Base-by-base conservation (phyloP, 768 basidiomycete species). In the Calocera cornea region DNA sequence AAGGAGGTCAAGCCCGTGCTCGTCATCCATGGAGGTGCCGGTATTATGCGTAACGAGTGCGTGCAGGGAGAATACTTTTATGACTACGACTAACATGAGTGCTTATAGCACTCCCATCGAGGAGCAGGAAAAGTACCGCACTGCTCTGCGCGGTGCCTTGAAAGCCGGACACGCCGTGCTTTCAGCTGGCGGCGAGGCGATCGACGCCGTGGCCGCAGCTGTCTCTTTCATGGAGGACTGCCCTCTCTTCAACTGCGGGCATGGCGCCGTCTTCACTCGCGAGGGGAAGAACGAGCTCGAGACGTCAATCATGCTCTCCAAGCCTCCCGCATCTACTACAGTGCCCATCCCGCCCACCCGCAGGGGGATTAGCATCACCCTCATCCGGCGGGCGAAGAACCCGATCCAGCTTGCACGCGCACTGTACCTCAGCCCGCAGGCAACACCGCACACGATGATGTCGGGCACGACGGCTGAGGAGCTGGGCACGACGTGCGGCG, bases 231-330 rank as follows among this genome's bases (percentile, higher is more conserved):
- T 93, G 82, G 90, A 92, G 82, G 90, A 92, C 72, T 84, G 82
- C 68, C 86, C 88, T 8, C 76, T 92, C 19, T 92, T 92, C 78
- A 92, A 92, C 71, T 77, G 86, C 33, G 89, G 84, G 22, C 88
- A 87, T 72, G 90, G 91, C 2, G 87, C 90, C 10, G 90, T 92
- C 19, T 92, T 90, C 78, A 92, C 92, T 71, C 77, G 82, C 12
- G 89, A 79, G 10, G 90, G 90, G 50, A 90, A 90, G 89, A 89
- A 87, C 71, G 91, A 93, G 76, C 81, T 93, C 1, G 91, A 92
- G 75, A 80, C 87, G 0, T 91, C 89, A 3, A 70, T 93, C 68
- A 90, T 90, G 87, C 79, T 91, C 17, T 90, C 90, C 50, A 85
- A 83, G 68, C 89, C 91, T 0, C 91, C 91, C 0, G 11, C 54